Evolutionary conservation across 1,284 basidiomycete genomes (phyloP), one percentile per base, ranked within the genome.

Genomic region (Boletellus deceptivus): DNA sequence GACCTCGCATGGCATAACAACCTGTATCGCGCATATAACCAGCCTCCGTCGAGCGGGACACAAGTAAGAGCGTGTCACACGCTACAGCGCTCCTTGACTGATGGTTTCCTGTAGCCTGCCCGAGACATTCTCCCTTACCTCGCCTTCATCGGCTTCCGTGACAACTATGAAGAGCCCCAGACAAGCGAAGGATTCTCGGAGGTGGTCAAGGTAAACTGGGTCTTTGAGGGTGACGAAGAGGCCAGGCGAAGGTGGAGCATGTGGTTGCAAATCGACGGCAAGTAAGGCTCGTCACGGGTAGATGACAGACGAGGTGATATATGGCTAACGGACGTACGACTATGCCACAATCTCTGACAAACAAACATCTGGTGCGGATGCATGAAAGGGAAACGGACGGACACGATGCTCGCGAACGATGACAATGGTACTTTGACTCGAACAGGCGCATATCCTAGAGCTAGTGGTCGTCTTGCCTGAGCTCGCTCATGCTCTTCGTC

Each of bases 1-100:
- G 87, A 91, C 45, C 75, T 96, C 3, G 90, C 91, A 3, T 89
- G 85, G 82, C 93, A 96, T 66, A 95, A 95, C 64, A 94, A 94
- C 61, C 67, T 92, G 3, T 95, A 94, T 64, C 82, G 93, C 27
- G 83, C 89, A 31, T 85, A 77, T 60, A 79, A 78, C 55, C 68
- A 78, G 34, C 79, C 82, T 0, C 63, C 76, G 3, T 74, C 74
- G 11, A 63, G 67, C n/a, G 63, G 61, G 2, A 59, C 59, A 41
- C 71, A 75, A 60, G 79, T 78, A 48, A 60, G 70, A 51, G 6
- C 17, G 50, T 14, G 4, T 52, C 35, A 1, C 37, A 24, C 44
- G 27, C 24, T 35, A 41, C 2, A 5, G 33, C 48, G 16, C 43
- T 52, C 43, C 20, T 27, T 54, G 38, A 48, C 55, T 49, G 44